Conservation (phyloP, 2,329 filamentous ascomycete species). For the Aspergillus sp. region DNA sequence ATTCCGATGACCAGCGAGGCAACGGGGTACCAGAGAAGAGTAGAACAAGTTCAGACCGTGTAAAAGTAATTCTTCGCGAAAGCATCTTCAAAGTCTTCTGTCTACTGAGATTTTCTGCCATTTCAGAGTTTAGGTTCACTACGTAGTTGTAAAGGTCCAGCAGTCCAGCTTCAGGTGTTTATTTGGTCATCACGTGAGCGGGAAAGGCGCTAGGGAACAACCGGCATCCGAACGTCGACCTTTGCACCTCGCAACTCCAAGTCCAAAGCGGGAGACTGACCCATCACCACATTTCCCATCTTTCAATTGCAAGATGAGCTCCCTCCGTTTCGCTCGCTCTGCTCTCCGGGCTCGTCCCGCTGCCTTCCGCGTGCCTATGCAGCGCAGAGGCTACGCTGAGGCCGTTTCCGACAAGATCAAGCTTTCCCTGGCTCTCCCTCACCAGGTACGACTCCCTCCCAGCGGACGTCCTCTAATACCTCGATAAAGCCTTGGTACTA, state of each 20-base stretch:
- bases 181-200: slow-evolving; percentile 27
- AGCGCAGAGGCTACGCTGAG: slow-evolving; percentile 90
- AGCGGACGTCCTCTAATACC: slow-evolving; percentile 10
- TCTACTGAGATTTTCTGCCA: too few species aligned
- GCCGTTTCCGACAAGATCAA: slow-evolving; percentile 92
- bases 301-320: slow-evolving; percentile 69
- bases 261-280: slow-evolving; percentile 34
- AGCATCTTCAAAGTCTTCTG: too few species aligned
- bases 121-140: too few species aligned
- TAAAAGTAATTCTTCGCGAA: too few species aligned
- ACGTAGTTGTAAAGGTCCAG: too few species aligned
- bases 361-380: slow-evolving; percentile 71
- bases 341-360: slow-evolving; percentile 81
- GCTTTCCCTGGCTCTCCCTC: slow-evolving; percentile 94
- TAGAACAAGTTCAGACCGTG: too few species aligned
- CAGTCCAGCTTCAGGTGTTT: neutral
- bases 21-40: too few species aligned
- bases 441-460: slow-evolving; percentile 73
- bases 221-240: slow-evolving; percentile 39
- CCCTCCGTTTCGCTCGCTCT: slow-evolving; percentile 85
- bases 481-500: slow-evolving; percentile 19
- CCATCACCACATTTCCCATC: slow-evolving; percentile 30
- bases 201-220: slow-evolving; percentile 37
- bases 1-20: too few species aligned
- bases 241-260: slow-evolving; percentile 36